Percentiles rank a stretch among this genome's conserved stretches.
Evolutionary conservation across 23 red algal genomes (phyloP).

Genomic region (Gracilaria caudata): DNA sequence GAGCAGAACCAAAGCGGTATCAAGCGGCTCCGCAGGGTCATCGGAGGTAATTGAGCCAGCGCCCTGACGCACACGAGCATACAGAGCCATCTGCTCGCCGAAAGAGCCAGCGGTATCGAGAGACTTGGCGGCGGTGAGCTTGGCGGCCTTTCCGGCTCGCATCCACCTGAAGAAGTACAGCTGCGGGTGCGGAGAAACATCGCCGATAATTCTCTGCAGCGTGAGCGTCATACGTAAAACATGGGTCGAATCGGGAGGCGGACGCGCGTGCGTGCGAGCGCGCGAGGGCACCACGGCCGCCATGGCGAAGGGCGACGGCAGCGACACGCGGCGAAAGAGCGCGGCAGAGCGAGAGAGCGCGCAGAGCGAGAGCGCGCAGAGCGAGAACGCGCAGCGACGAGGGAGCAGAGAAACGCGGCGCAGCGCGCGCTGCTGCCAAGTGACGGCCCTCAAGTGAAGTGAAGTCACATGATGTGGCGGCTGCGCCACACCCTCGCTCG

Average conservation of each 20-base stretch:
- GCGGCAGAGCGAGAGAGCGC: neutral
- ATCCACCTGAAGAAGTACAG: conserved; percentile 57
- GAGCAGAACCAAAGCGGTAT: conserved; percentile 34
- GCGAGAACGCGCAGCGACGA: neutral
- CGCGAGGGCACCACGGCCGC: conserved; percentile 58
- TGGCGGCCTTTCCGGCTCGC: conserved; percentile 44
- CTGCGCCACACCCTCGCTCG: neutral
- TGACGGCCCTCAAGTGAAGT: too few relatives aligned
- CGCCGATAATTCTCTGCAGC: conserved; percentile 22
- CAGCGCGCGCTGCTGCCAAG: neutral
- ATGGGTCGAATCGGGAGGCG: conserved; percentile 13
- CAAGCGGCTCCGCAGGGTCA: conserved; percentile 48
- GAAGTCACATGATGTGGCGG: neutral
- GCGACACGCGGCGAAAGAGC: neutral
- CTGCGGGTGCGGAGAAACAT: conserved; percentile 28
- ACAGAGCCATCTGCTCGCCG: conserved; percentile 40
- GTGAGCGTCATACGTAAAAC: conserved; percentile 38
- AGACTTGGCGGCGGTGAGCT: conserved; percentile 29
- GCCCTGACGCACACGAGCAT: conserved; percentile 18
- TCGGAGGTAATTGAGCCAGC: conserved; percentile 20
- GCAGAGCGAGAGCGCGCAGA: too few relatives aligned
- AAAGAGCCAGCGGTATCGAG: conserved; percentile 22
- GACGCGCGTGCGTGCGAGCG: conserved; percentile 40
- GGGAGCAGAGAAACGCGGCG: neutral
- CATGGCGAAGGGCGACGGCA: conserved; percentile 2